A percentile compares a stretch with the other conserved stretches of the same genome.
Conservation (phyloP, 140 eudicot genomes). For the Flaveria floridana region DNA sequence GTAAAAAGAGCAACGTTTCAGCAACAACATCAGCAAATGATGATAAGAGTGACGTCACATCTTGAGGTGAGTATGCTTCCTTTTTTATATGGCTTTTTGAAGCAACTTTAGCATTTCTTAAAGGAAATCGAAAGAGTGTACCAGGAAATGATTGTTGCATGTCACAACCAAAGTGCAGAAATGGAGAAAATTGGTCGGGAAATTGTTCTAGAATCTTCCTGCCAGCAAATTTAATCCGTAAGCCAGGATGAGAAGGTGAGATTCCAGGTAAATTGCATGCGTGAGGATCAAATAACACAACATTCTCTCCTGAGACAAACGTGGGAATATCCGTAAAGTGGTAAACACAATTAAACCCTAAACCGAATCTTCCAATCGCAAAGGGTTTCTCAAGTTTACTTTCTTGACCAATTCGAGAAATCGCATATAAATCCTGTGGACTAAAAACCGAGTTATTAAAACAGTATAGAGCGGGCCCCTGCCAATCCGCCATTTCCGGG, state of each 20-base stretch:
- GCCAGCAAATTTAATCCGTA: constrained; percentile 83
- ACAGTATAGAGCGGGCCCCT: constrained; percentile 97
- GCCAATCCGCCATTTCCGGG: constrained; percentile 99
- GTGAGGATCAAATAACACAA: constrained; percentile 97
- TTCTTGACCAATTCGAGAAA: constrained; percentile 98
- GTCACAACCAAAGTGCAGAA: constrained; percentile 94
- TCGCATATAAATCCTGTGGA: constrained; percentile 90
- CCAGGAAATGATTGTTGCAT: constrained; percentile 87
- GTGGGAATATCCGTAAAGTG: constrained; percentile 94
- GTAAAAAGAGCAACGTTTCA: constrained; percentile 82
- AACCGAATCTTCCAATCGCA: constrained; percentile 98
- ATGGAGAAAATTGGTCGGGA: constrained; percentile 98
- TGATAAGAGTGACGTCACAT: constrained; percentile 79
- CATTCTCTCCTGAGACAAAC: constrained; percentile 95
- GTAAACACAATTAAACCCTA: constrained; percentile 94
- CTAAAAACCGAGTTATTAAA: constrained; percentile 91
- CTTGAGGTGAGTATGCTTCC: constrained; percentile 82
- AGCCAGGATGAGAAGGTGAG: constrained; percentile 98
- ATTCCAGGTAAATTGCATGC: constrained; percentile 97
- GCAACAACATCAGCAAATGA: constrained; percentile 87
- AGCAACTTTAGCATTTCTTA: constrained; percentile 73
- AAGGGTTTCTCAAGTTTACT: constrained; percentile 95
- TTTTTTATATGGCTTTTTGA: constrained; percentile 91
- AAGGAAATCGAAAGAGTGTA: constrained; percentile 93
- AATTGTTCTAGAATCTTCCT: constrained; percentile 82